These are phyloP conservation scores for Chytriomyces sp. DNA, from an alignment of 192 early-diverging fungal species.

Conservation along the genomic window DNA sequence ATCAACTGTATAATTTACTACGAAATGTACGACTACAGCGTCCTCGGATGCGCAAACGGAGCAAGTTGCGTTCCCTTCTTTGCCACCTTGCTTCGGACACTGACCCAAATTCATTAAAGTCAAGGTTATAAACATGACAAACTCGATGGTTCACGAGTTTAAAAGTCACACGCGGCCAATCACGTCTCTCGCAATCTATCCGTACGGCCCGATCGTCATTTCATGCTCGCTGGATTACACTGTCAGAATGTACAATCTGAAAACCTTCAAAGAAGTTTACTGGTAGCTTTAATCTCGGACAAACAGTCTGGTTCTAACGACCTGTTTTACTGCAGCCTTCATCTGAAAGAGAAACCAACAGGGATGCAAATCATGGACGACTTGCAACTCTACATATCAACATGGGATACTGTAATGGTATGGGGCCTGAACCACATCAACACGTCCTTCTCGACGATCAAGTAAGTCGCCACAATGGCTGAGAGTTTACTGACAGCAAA, in stretches of 20 bases:
- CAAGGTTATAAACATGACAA: constrained; percentile 47
- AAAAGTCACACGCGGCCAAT: constrained; percentile 46
- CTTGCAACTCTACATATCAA: constrained; percentile 39
- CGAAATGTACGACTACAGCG: constrained; percentile 49
- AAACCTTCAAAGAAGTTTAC: constrained; percentile 52
- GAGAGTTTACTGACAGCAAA: not conserved
- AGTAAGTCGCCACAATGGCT: constrained; percentile 33
- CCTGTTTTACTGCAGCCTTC: constrained; percentile 40
- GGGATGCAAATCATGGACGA: constrained; percentile 51
- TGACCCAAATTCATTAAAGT: constrained; percentile 24
- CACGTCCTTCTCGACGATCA: constrained; percentile 45
- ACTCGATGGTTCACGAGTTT: constrained; percentile 54
- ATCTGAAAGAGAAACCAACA: constrained; percentile 47
- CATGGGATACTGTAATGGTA: constrained; percentile 39
- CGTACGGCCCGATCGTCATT: constrained; percentile 43
- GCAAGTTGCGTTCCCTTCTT: constrained; percentile 38
- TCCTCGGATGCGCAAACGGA: constrained; percentile 53
- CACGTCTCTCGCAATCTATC: constrained; percentile 43
- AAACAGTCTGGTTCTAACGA: not conserved
- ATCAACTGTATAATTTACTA: constrained; percentile 43
- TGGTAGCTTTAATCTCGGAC: constrained; percentile 39
- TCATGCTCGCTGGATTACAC: constrained; percentile 49
- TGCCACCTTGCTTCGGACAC: not conserved
- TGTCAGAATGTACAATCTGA: constrained; percentile 51
- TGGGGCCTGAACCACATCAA: constrained; percentile 58